Conservation (phyloP, 2,329 filamentous ascomycete species). For the Clarireedia hainanense region DNA sequence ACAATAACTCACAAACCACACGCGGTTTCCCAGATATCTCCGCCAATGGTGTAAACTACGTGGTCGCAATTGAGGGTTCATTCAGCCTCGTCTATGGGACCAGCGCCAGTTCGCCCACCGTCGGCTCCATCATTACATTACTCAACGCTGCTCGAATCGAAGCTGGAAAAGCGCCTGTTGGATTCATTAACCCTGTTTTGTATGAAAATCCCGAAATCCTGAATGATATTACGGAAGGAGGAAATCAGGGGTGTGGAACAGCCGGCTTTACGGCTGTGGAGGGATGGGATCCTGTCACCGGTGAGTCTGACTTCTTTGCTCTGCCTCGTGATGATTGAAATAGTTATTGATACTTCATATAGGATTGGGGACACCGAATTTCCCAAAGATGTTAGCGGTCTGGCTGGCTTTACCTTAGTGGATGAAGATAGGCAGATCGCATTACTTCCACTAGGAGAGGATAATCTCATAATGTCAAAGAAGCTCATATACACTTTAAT, state of each 20-base stretch:
- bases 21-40: slow-evolving; percentile 41
- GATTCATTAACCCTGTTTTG: slow-evolving; percentile 37
- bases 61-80: slow-evolving; percentile 36
- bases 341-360: background rate
- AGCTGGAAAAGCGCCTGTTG: slow-evolving; percentile 36
- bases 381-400: background rate
- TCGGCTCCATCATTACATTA: slow-evolving; percentile 44
- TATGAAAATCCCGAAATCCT: slow-evolving; percentile 27
- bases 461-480: background rate
- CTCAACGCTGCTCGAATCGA: slow-evolving; percentile 54
- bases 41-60: slow-evolving; percentile 36
- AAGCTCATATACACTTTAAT: no score
- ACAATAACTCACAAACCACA: slow-evolving; percentile 37
- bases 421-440: background rate
- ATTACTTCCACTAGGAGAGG: background rate
- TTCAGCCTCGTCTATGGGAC: slow-evolving; percentile 42
- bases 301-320: slow-evolving; percentile 7
- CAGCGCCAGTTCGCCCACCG: slow-evolving; percentile 34
- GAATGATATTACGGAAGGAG: slow-evolving; percentile 31
- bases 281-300: slow-evolving; percentile 34
- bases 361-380: slow-evolving; percentile 9
- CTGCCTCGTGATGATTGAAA: background rate
- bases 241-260: slow-evolving; percentile 33
- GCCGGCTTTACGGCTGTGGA: slow-evolving; percentile 24
- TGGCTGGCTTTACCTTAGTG: slow-evolving; percentile 3